phyloP scores from a whole-genome alignment of 2,329 filamentous ascomycete species.

The Rutstroemia sp. region DNA sequence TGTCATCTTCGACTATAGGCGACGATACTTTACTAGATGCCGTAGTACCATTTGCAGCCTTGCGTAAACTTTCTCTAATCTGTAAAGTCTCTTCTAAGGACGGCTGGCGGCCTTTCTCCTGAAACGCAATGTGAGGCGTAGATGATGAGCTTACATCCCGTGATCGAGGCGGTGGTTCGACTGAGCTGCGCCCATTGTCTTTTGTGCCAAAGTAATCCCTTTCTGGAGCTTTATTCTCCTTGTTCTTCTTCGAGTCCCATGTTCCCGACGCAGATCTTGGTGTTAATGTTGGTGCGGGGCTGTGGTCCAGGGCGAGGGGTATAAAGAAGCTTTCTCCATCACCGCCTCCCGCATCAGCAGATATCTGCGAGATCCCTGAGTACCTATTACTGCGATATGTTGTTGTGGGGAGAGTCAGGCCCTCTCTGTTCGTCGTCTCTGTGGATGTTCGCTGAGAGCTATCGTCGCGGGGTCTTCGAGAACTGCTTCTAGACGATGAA shows the following conservation, averaged over 20 bases:
- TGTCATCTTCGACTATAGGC: slow-evolving; percentile 23
- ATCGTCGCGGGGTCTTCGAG: slow-evolving; percentile 32
- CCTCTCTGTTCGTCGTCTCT: slow-evolving; percentile 42
- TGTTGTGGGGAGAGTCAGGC: slow-evolving; percentile 63
- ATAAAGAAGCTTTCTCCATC: slow-evolving; percentile 58
- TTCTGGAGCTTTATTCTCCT: slow-evolving; percentile 27
- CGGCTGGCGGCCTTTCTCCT: slow-evolving; percentile 67
- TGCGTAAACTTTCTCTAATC: slow-evolving; percentile 41
- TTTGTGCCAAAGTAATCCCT: slow-evolving; percentile 54
- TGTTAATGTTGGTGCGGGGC: slow-evolving; percentile 45
- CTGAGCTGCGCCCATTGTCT: slow-evolving; percentile 34
- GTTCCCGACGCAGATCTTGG: slow-evolving; percentile 46
- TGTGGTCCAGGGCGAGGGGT: slow-evolving; percentile 67
- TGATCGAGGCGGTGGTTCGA: slow-evolving; percentile 20
- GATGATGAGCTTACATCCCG: slow-evolving; percentile 41
- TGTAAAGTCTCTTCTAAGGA: slow-evolving; percentile 51
- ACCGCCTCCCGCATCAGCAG: slow-evolving; percentile 36
- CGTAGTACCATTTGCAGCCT: slow-evolving; percentile 19
- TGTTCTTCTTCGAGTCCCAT: slow-evolving; percentile 33
- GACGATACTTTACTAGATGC: slow-evolving; percentile 20
- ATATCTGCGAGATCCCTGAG: slow-evolving; percentile 56
- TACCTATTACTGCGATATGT: slow-evolving; percentile 74
- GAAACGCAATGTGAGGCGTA: slow-evolving; percentile 84
- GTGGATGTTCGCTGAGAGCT: slow-evolving; percentile 44
- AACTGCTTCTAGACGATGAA: slow-evolving; percentile 47